These are phyloP conservation scores for Neopestalotiopsis clavispora DNA, from an alignment of 2,329 filamentous ascomycete genomes.

Conservation along the genomic window DNA sequence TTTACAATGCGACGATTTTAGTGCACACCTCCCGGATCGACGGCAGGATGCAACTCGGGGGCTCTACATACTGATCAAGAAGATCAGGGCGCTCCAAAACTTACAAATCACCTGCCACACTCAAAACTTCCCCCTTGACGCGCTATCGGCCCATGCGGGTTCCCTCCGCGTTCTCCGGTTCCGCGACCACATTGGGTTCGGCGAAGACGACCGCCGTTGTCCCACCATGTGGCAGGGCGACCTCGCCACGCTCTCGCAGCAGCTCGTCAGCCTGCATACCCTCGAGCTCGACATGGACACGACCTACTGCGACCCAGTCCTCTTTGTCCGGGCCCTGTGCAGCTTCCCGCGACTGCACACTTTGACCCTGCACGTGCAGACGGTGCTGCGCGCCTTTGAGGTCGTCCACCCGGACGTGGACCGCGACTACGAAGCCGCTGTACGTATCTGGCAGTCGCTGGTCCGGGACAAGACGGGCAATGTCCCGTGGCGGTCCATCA, in stretches of 20 bases:
- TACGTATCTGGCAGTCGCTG: constrained; percentile 40
- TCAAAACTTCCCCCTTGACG: constrained; percentile 44
- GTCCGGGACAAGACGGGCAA: constrained; percentile 31
- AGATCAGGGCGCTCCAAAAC: constrained; percentile 41
- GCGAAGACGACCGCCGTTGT: constrained; percentile 45
- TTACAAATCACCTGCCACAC: constrained; percentile 49
- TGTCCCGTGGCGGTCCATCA: constrained; percentile 43
- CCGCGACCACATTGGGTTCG: constrained; percentile 51
- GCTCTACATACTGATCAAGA: constrained; percentile 44
- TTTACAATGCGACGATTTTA: constrained; percentile 51
- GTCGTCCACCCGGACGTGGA: constrained; percentile 34
- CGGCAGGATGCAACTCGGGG: constrained; percentile 44
- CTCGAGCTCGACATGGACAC: constrained; percentile 55
- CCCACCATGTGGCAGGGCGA: constrained; percentile 45
- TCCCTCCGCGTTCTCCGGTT: constrained; percentile 46
- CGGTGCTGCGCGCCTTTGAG: constrained; percentile 41
- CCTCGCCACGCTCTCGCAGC: constrained; percentile 37
- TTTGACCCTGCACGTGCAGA: constrained; percentile 51
- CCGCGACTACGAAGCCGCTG: constrained; percentile 42
- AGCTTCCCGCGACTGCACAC: constrained; percentile 44
- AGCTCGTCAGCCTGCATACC: constrained; percentile 39
- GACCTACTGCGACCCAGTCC: constrained; percentile 36
- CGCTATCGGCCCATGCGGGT: constrained; percentile 41
- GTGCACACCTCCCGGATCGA: constrained; percentile 42
- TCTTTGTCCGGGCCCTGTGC: constrained; percentile 45